Conservation (phyloP, 371 early-diverging fungal species). For the Amoeboaphelidium occidentale region DNA sequence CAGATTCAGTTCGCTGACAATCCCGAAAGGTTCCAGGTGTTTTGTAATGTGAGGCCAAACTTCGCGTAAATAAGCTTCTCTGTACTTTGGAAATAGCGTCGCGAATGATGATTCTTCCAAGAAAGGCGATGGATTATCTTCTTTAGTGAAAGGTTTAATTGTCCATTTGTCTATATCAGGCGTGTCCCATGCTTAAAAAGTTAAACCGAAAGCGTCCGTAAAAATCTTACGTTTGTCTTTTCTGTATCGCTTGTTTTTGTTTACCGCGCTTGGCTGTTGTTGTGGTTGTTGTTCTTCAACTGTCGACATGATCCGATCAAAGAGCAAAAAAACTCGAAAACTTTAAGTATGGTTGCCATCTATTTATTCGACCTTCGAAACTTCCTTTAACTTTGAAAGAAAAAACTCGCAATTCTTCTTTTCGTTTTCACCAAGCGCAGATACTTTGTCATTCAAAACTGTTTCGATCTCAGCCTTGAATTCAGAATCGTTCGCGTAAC, state of each 20-base stretch:
- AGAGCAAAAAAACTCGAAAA: too few relatives aligned
- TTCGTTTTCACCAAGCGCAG: too few relatives aligned
- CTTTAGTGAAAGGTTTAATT: conserved; percentile 62
- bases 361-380: too few relatives aligned
- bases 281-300: too few relatives aligned
- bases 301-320: too few relatives aligned
- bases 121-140: conserved; percentile 55
- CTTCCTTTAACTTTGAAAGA: too few relatives aligned
- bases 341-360: too few relatives aligned
- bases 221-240: conserved; percentile 7
- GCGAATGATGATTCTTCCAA: conserved; percentile 91
- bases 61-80: conserved; percentile 82
- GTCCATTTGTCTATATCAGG: conserved; percentile 87
- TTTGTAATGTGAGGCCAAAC: conserved; percentile 85
- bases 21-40: conserved; percentile 62
- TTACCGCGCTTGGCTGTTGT: too few relatives aligned
- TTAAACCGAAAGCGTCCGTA: background rate
- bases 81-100: conserved; percentile 93
- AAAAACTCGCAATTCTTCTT: too few relatives aligned
- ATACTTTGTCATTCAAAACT: too few relatives aligned
- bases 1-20: conserved; percentile 75
- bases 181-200: conserved; percentile 56
- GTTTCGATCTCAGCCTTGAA: too few relatives aligned
- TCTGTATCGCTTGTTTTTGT: conserved; percentile 8
- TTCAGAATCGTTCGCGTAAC: too few relatives aligned